A percentile compares a stretch with the other conserved stretches of the same genome.
Conservation (phyloP, 1,284 basidiomycete genomes). For the Naganishia sp. region DNA sequence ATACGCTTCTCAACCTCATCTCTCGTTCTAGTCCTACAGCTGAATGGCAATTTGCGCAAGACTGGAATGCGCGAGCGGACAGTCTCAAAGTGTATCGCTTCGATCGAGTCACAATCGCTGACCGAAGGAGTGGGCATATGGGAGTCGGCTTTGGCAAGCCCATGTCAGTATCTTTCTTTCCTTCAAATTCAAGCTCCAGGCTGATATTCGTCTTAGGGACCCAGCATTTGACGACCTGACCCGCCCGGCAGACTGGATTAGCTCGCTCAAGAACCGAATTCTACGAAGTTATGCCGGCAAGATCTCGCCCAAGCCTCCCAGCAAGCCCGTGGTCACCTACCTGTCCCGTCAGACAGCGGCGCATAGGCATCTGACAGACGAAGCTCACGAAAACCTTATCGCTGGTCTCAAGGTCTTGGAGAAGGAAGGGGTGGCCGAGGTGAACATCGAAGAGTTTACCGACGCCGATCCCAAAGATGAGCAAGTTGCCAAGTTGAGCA, state of each 20-base stretch:
- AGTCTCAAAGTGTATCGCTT: conserved; percentile 14
- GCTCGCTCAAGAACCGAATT: conserved; percentile 10
- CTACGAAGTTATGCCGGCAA: conserved; percentile 14
- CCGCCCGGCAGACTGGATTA: conserved; percentile 15
- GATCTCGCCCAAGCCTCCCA: conserved; percentile 11
- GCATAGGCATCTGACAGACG: conserved; percentile 6
- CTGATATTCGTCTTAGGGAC: conserved; percentile 27
- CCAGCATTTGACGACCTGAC: conserved; percentile 11
- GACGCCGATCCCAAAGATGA: conserved; percentile 17
- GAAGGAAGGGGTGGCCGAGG: conserved; percentile 25
- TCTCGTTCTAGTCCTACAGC: conserved; percentile 13
- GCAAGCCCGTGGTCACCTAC: conserved; percentile 29
- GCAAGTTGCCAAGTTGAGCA: conserved; percentile 27
- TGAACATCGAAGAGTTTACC: conserved; percentile 27
- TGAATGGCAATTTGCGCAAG: conserved; percentile 2
- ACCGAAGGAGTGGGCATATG: conserved; percentile 25
- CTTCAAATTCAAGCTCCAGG: neutral
- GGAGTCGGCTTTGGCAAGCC: neutral
- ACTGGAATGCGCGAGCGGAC: conserved; percentile 24
- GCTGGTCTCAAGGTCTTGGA: conserved; percentile 16
- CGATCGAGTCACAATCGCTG: conserved; percentile 11
- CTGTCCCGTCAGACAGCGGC: conserved; percentile 22
- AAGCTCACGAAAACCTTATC: conserved; percentile 17
- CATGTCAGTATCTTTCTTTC: neutral
- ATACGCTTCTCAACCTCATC: neutral